A percentile compares a stretch with the other conserved stretches of the same genome.
Conservation (phyloP, 2,329 filamentous ascomycete genomes). For the Teratosphaeriaceae sp. region DNA sequence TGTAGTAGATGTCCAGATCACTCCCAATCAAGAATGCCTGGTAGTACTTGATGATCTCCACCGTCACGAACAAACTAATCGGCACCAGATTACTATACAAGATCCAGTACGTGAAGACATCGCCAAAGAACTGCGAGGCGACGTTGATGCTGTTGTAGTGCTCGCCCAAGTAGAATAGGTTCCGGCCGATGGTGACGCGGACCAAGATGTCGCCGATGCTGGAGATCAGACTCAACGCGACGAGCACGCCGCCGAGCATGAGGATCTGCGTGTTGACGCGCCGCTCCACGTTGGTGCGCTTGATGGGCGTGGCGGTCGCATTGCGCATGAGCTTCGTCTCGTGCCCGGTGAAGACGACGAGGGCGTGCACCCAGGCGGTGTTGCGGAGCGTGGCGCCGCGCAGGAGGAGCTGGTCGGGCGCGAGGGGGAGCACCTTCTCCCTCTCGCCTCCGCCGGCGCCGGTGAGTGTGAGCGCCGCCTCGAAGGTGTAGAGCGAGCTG, state of each 20-base stretch:
- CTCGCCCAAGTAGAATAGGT: slow-evolving; percentile 79
- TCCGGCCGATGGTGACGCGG: slow-evolving; percentile 63
- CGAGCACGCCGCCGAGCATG: slow-evolving; percentile 88
- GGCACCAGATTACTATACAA: slow-evolving; percentile 98
- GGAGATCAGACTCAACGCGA: slow-evolving; percentile 80
- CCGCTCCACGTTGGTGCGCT: slow-evolving; percentile 82
- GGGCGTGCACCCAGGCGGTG: slow-evolving; percentile 89
- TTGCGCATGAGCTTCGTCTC: slow-evolving; percentile 99
- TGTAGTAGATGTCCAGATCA: slow-evolving; percentile 96
- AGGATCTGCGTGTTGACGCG: slow-evolving; percentile 97
- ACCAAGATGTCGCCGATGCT: slow-evolving; percentile 79
- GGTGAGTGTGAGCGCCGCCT: no score
- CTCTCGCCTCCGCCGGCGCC: slow-evolving; percentile 84
- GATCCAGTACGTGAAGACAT: slow-evolving; percentile 92
- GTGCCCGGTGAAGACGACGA: slow-evolving; percentile 89
- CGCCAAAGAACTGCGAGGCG: slow-evolving; percentile 81
- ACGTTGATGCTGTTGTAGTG: slow-evolving; percentile 59
- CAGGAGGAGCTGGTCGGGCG: slow-evolving; percentile 64
- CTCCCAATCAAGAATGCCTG: slow-evolving; percentile 98
- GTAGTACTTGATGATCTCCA: slow-evolving; percentile 88
- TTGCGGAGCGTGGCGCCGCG: slow-evolving; percentile 91
- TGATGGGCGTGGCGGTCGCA: slow-evolving; percentile 88
- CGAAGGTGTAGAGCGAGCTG: slow-evolving; percentile 91
- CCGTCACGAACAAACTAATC: slow-evolving; percentile 93
- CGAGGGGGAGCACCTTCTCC: slow-evolving; percentile 63